Conservation (phyloP, 257 asterid genomes). For the Mitragyna speciosa region DNA sequence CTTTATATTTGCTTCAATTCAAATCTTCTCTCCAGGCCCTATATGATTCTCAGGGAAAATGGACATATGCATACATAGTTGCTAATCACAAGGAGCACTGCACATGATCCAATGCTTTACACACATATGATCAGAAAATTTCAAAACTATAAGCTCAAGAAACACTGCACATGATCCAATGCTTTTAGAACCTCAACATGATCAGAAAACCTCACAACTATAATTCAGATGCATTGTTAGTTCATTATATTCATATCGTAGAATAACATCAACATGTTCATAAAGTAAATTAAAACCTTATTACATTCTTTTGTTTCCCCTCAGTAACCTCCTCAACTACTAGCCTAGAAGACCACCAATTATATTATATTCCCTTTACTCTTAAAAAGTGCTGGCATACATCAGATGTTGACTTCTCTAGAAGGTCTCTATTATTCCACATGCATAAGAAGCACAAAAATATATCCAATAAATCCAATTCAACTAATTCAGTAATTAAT, state of each 20-base stretch:
- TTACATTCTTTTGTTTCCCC: background rate
- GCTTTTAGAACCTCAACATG: background rate
- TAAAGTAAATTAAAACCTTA: background rate
- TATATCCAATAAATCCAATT: background rate
- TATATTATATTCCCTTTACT: no score
- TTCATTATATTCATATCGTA: background rate
- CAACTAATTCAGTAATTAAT: background rate
- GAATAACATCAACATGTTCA: background rate
- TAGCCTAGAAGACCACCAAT: background rate
- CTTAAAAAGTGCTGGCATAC: background rate
- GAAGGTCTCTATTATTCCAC: background rate
- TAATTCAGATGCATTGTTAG: background rate
- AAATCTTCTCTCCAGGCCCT: background rate
- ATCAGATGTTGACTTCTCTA: constrained; percentile 3
- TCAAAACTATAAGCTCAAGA: background rate
- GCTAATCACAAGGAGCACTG: background rate
- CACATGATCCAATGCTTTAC: background rate
- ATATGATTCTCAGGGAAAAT: background rate
- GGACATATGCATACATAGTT: background rate
- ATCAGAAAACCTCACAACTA: background rate
- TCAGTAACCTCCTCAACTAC: background rate
- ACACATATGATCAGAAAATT: background rate
- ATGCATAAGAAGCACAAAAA: constrained; percentile 12
- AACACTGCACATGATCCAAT: background rate
- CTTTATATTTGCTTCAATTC: background rate